These are phyloP conservation scores for Microdochium bolleyi DNA, from an alignment of 2,329 filamentous ascomycete genomes.

Conservation along the genomic window DNA sequence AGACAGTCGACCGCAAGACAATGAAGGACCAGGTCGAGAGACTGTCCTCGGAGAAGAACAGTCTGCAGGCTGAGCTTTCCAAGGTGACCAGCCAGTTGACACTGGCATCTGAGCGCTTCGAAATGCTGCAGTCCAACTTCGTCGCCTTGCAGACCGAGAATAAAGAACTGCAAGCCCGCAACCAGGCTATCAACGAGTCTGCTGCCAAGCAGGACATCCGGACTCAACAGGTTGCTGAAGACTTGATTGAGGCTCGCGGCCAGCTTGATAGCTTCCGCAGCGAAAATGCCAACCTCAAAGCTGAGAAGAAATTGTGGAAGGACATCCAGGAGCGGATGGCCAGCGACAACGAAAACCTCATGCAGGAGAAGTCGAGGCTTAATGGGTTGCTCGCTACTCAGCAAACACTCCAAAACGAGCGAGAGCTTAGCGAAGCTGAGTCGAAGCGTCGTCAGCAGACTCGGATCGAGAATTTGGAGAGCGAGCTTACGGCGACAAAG, in stretches of 20 bases:
- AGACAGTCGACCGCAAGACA: constrained; percentile 70
- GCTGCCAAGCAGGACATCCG: constrained; percentile 84
- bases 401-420: constrained; percentile 86
- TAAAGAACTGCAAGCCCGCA: constrained; percentile 75
- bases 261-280: constrained; percentile 80
- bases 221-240: constrained; percentile 87
- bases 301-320: constrained; percentile 91
- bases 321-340: constrained; percentile 82
- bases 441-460: constrained; percentile 70
- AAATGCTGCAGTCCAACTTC: constrained; percentile 86
- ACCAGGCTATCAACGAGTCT: constrained; percentile 67
- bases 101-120: constrained; percentile 74
- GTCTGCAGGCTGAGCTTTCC: constrained; percentile 75
- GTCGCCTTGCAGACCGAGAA: constrained; percentile 79
- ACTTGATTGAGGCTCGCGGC: constrained; percentile 78
- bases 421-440: constrained; percentile 77
- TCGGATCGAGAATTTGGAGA: constrained; percentile 70
- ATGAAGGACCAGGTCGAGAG: constrained; percentile 79
- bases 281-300: constrained; percentile 87
- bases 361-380: constrained; percentile 77
- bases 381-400: constrained; percentile 77
- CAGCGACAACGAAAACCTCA: constrained; percentile 78
- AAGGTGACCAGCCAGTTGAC: constrained; percentile 73
- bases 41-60: constrained; percentile 73
- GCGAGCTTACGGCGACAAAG: constrained; percentile 70